Evolutionary conservation across 495 filamentous ascomycete genomes (phyloP), one percentile per base, ranked within the genome.

Genomic region (Lasiosphaeriaceae sp.): DNA sequence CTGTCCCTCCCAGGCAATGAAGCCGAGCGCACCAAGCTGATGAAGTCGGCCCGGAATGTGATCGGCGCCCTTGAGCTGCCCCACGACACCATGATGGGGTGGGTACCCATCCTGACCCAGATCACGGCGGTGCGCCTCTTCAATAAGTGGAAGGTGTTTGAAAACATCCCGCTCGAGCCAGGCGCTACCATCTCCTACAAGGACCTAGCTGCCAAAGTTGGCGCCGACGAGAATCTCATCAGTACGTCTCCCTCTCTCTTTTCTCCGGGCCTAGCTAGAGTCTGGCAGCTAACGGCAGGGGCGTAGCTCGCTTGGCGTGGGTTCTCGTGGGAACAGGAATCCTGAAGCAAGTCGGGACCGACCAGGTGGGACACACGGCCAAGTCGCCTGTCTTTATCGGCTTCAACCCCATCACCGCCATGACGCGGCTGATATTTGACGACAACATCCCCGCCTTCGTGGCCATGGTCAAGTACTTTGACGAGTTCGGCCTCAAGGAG

Each of bases 111-210:
- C 23, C 14, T 67, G 11, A 48, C 50, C 29, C 60, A 67, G 51
- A 26, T 62, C 24, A 46, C 56, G 1, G 56, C 53, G 17, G 50
- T 62, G 17, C 58, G 62, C 22, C 62, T 68, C 21, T 73, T 66
- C 45, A 60, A 66, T 49, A 53, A 69, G 46, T 73, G 68, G 67
- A 60, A 61, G 35, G 60, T 63, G 16, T 73, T 70, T 39, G 62
- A 67, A 11, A 54, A 52, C 5, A 70, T 73, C 31, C 70, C 70
- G 2, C 17, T 24, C 0, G 55, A 54, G 2, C n/a, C 39, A 4
- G 39, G 39, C 59, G 59, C 29, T 2, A 35, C 47, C 11, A 66
- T 66, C 23, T 62, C 66, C 12, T 67, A 66, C 51, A 19, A 24
- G 8, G 60, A 64, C 14, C 58, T 73, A 2, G 64, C 68, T 3